Evolutionary conservation across 768 basidiomycete species (phyloP).

Genomic region (Boletus coccyginus): DNA sequence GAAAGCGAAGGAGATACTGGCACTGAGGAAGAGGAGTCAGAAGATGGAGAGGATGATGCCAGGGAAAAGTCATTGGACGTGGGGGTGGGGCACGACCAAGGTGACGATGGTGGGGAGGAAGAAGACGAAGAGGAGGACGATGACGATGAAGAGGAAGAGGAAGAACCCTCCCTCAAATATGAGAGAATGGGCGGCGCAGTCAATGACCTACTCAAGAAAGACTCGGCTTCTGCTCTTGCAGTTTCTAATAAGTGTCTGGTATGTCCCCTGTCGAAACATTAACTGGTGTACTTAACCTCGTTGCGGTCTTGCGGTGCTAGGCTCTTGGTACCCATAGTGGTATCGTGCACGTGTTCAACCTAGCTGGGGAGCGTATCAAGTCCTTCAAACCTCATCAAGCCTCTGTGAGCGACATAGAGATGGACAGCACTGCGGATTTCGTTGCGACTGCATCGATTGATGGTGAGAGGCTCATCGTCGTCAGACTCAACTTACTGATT

Average conservation of each 20-base stretch:
- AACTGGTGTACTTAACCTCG: neutral
- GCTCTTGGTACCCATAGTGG: constrained; percentile 91
- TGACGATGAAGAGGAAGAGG: constrained; percentile 67
- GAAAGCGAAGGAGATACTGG: constrained; percentile 6
- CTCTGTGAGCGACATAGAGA: constrained; percentile 77
- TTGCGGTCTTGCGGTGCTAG: constrained; percentile 38
- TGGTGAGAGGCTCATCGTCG: constrained; percentile 47
- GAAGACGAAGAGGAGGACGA: constrained; percentile 22
- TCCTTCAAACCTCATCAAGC: constrained; percentile 90
- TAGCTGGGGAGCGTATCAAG: constrained; percentile 78
- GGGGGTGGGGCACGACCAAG: neutral
- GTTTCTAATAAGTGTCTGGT: constrained; percentile 76
- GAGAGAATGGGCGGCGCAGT: constrained; percentile 71
- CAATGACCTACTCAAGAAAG: constrained; percentile 80
- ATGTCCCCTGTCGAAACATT: constrained; percentile 3
- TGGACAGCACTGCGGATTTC: constrained; percentile 85
- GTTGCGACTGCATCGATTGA: constrained; percentile 92
- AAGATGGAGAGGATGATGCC: neutral
- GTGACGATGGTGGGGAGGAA: constrained; percentile 13
- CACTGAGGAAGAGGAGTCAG: constrained; percentile 3
- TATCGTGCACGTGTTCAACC: constrained; percentile 83
- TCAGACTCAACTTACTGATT: constrained; percentile 54
- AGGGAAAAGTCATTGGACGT: neutral
- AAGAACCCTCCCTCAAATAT: constrained; percentile 92
- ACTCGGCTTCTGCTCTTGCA: constrained; percentile 81